Base-by-base conservation (phyloP, 805 yeast species). In the Candida ovalis region DNA sequence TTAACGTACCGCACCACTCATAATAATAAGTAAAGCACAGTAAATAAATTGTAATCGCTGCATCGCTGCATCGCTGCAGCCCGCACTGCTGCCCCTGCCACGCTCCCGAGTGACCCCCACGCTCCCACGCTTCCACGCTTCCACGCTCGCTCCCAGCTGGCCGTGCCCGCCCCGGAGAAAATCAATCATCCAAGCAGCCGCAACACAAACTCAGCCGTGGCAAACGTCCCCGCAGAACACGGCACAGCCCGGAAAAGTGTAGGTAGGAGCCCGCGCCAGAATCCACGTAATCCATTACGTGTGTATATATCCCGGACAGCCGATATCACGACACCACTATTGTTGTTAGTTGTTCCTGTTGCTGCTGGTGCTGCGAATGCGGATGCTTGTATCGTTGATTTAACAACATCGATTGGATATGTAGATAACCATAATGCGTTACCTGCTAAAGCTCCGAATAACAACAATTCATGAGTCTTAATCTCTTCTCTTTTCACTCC, bases 211-310 rank as follows among this genome's bases (percentile, higher is more conserved):
- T 85, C 92, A 2, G 85, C 91, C 13, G 85, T 79, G 2, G 90
- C 87, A 71, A 85, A 85, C 0, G 92, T 85, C 15, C 87, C 87
- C 1, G 91, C 87, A 59, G 82, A 75, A 55, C 84, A 78, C 3
- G 86, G 86, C 37, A 79, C 73, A 0, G 86, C 86, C 57, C 86
- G 71, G 3, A 79, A 49, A 38, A 81, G 67, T 21, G 85, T 77
- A 0, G 86, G 86, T 0, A 72, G 76, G 39, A 81, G 70, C 9
- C 86, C 86, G 63, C 76, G 73, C 85, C 85, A 81, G 61, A 80
- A 80, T 0, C 85, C 86, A 12, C 65, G 51, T 4, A 69, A 52
- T 0, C 85, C 85, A 33, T 72, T 73, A 2, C 64, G 61, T 6
- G 52, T 53, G 56, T 72, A 66, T 8, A 78, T 78, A 33, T 70